Evolutionary conservation across 1,139 yeast genomes (phyloP).

Genomic region (Scheffersomyces segobiensis): DNA sequence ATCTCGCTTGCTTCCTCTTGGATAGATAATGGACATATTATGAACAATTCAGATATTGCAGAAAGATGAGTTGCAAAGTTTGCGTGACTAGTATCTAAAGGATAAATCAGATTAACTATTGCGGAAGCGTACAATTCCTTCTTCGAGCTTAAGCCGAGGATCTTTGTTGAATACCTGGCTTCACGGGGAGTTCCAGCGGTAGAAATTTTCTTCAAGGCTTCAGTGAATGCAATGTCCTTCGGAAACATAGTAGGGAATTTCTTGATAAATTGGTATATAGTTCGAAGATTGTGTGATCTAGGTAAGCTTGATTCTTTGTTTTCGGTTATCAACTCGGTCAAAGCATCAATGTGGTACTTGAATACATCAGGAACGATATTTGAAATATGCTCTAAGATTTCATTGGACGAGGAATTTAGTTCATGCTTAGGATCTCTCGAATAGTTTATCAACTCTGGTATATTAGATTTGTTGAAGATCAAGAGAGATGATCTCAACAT

Average conservation of each 20-base stretch:
- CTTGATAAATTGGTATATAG: slow-evolving; percentile 60
- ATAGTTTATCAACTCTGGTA: slow-evolving; percentile 52
- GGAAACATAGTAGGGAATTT: slow-evolving; percentile 46
- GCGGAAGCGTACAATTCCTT: slow-evolving; percentile 40
- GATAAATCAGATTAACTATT: slow-evolving; percentile 48
- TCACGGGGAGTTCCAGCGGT: slow-evolving; percentile 57
- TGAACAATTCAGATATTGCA: slow-evolving; percentile 60
- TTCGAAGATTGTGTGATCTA: slow-evolving; percentile 38
- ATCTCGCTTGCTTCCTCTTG: slow-evolving; percentile 59
- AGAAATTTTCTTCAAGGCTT: slow-evolving; percentile 46
- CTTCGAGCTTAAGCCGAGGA: slow-evolving; percentile 50
- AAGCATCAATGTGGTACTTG: slow-evolving; percentile 55
- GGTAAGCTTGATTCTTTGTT: slow-evolving; percentile 13
- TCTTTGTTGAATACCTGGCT: slow-evolving; percentile 65
- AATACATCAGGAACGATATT: slow-evolving; percentile 63
- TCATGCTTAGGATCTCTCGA: slow-evolving; percentile 38
- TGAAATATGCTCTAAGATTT: slow-evolving; percentile 62
- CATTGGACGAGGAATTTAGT: slow-evolving; percentile 43
- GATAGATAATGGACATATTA: slow-evolving; percentile 50
- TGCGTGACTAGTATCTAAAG: slow-evolving; percentile 41
- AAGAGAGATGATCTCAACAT: slow-evolving; percentile 63
- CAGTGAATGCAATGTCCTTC: slow-evolving; percentile 34
- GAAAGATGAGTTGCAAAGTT: slow-evolving; percentile 59
- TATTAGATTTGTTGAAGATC: slow-evolving; percentile 65
- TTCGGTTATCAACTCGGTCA: slow-evolving; percentile 43